Conservation (phyloP, 2,329 filamentous ascomycete species). For the Sclerotinia subarctica region DNA sequence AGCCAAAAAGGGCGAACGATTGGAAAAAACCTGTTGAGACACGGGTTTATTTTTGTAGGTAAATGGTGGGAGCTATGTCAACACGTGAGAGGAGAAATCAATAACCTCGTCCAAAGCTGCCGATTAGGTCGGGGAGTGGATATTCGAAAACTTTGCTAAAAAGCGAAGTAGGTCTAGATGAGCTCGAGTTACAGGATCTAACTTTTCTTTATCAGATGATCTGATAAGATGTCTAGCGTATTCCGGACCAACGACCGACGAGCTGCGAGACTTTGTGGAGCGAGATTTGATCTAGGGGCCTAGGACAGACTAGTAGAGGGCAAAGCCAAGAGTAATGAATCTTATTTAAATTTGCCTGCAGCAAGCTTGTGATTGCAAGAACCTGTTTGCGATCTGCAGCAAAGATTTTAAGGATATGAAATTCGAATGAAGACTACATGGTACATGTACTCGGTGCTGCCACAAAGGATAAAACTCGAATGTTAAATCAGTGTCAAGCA, state of each 20-base stretch:
- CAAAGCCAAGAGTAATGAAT: neutral
- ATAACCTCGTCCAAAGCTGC: neutral
- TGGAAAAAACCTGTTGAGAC: neutral
- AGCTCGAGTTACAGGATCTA: slow-evolving; percentile 42
- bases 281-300: neutral
- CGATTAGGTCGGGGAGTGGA: neutral
- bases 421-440: too few species aligned
- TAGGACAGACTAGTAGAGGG: too few species aligned
- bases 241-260: neutral
- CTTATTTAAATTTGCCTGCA: neutral
- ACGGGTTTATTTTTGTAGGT: neutral
- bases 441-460: too few species aligned
- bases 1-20: neutral
- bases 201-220: slow-evolving; percentile 16
- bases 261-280: neutral
- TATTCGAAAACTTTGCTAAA: slow-evolving; percentile 32
- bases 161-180: slow-evolving; percentile 43
- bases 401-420: neutral
- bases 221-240: slow-evolving; percentile 14
- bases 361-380: too few species aligned
- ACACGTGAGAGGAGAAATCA: neutral
- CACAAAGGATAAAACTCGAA: too few species aligned
- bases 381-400: neutral
- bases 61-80: neutral
- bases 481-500: too few species aligned